Evolutionary conservation across 495 filamentous ascomycete species (phyloP).

Genomic region (Aspergillus bertholletiae): DNA sequence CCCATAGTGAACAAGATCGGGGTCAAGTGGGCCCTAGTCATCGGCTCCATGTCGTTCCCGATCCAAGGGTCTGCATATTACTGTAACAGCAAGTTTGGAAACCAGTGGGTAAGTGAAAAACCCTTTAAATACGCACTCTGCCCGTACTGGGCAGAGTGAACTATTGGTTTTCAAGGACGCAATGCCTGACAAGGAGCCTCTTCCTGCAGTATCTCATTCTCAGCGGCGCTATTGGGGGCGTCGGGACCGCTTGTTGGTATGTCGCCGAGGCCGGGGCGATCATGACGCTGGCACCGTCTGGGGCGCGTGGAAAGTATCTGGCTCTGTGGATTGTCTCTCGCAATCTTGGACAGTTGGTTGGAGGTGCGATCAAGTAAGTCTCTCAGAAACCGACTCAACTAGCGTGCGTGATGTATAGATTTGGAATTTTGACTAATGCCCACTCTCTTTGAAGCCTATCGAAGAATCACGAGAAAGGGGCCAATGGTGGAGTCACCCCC

Average conservation of each 20-base stretch:
- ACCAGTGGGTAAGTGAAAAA: conserved; percentile 17
- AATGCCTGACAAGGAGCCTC: not conserved
- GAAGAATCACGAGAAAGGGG: conserved; percentile 23
- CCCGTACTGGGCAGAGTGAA: not conserved
- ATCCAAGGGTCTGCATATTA: conserved; percentile 31
- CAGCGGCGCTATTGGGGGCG: conserved; percentile 27
- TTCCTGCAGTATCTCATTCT: conserved; percentile 23
- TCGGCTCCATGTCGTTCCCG: conserved; percentile 28
- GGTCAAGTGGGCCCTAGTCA: conserved; percentile 28
- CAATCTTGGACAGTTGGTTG: conserved; percentile 28
- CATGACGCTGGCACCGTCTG: conserved; percentile 28
- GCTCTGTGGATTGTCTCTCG: conserved; percentile 31
- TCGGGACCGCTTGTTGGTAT: conserved; percentile 31
- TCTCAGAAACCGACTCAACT: not conserved
- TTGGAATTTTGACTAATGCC: not conserved
- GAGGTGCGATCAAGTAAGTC: conserved; percentile 30
- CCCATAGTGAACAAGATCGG: conserved; percentile 31
- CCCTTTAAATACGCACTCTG: not conserved
- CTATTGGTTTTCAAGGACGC: not conserved
- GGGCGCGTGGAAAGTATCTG: conserved; percentile 29
- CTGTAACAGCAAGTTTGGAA: conserved; percentile 32
- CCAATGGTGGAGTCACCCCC: conserved; percentile 20
- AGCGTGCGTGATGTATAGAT: not conserved
- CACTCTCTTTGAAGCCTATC: conserved; percentile 14
- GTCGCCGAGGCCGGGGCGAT: conserved; percentile 29